Conservation (phyloP, 2,329 filamentous ascomycete species). For the Periglandula ipomoeae region DNA sequence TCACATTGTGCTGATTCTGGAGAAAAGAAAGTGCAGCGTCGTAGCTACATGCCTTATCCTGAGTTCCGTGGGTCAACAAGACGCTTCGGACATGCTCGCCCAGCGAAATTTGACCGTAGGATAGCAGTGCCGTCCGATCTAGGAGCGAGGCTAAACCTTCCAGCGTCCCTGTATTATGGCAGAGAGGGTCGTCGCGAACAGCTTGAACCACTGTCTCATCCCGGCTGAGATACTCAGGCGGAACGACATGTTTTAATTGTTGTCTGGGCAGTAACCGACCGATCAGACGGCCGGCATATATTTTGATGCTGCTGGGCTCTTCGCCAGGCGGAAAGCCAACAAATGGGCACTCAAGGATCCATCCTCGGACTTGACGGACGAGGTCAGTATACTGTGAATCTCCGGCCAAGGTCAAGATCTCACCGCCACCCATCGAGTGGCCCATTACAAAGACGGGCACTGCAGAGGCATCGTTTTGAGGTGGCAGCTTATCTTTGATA, state of each 20-base stretch:
- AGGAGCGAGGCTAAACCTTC: constrained; percentile 70
- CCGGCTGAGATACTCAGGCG: constrained; percentile 54
- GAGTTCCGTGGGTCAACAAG: constrained; percentile 69
- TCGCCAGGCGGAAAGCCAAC: constrained; percentile 60
- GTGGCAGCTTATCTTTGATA: constrained; percentile 49
- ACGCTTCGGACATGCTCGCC: constrained; percentile 50
- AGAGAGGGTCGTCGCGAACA: constrained; percentile 57
- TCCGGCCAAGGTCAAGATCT: constrained; percentile 55
- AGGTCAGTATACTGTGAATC: constrained; percentile 43
- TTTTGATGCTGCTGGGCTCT: constrained; percentile 53
- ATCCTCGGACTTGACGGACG: constrained; percentile 56
- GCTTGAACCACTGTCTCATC: constrained; percentile 54
- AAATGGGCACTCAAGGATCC: constrained; percentile 70
- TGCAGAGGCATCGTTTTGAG: constrained; percentile 17
- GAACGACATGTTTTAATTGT: constrained; percentile 59
- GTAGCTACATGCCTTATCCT: constrained; percentile 60
- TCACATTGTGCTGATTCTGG: constrained; percentile 42
- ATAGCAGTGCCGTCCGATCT: constrained; percentile 58
- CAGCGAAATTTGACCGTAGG: constrained; percentile 43
- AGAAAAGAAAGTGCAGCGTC: constrained; percentile 56
- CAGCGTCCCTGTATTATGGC: constrained; percentile 80
- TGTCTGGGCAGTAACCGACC: constrained; percentile 56
- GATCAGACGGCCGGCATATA: constrained; percentile 58
- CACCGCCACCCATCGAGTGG: constrained; percentile 83
- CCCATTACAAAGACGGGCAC: constrained; percentile 75